Evolutionary conservation across 176 grass and related monocot species (phyloP).

Genomic region (Secale cereale): DNA sequence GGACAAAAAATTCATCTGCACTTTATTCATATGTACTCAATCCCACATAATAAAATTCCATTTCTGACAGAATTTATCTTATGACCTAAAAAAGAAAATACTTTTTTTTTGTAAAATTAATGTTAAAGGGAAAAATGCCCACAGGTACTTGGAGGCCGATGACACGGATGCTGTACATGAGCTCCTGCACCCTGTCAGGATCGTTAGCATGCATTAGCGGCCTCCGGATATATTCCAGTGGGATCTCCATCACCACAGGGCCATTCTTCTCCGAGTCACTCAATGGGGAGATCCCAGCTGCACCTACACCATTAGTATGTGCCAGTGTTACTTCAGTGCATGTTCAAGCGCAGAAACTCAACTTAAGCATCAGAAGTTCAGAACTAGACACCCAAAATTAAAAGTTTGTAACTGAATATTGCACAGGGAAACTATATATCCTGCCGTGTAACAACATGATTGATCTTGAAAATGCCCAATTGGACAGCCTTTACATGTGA

Average conservation of each 20-base stretch:
- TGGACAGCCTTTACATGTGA: background rate
- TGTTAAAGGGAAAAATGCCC: conserved; percentile 21
- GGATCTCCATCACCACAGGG: conserved; percentile 73
- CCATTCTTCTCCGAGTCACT: conserved; percentile 37
- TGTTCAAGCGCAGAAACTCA: background rate
- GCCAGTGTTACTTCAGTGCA: background rate
- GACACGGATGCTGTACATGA: conserved; percentile 75
- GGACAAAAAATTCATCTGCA: background rate
- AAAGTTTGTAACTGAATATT: background rate
- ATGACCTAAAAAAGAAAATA: background rate
- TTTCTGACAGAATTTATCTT: background rate
- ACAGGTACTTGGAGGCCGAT: conserved; percentile 92
- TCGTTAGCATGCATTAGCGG: conserved; percentile 93
- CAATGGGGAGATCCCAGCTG: conserved; percentile 1
- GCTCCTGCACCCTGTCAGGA: conserved; percentile 68
- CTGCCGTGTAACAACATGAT: background rate
- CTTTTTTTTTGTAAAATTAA: background rate
- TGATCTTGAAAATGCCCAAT: background rate
- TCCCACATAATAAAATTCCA: background rate
- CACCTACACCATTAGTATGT: conserved; percentile 8
- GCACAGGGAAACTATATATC: background rate
- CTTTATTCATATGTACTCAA: background rate
- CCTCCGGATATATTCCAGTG: too few relatives aligned
- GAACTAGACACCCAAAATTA: background rate
- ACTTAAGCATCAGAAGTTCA: background rate